A percentile compares a stretch with the other conserved stretches of the same genome.
phyloP scores from a whole-genome alignment of 2,329 filamentous ascomycete species.

The Cladosporium sp. region DNA sequence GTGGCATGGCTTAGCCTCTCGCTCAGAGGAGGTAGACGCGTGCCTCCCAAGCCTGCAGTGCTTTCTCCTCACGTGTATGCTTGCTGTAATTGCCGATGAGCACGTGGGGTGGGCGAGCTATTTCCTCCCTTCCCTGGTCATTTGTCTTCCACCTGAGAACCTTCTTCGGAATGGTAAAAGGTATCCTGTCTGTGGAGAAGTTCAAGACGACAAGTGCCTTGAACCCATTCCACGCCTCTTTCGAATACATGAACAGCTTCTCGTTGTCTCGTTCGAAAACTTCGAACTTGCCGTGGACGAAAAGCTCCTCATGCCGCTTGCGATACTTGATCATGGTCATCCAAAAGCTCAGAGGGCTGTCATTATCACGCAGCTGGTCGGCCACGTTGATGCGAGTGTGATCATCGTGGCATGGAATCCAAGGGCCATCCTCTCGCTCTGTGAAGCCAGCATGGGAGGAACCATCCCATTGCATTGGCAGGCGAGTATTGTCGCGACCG shows the following conservation, averaged over 20 bases:
- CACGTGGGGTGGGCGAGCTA: slow-evolving; percentile 1
- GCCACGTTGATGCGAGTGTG: slow-evolving; percentile 60
- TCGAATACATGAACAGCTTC: slow-evolving; percentile 50
- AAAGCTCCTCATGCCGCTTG: slow-evolving; percentile 58
- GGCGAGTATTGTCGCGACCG: slow-evolving; percentile 65
- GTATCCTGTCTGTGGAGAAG: slow-evolving; percentile 29
- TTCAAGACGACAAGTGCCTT: slow-evolving; percentile 37
- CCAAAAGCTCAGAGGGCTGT: slow-evolving; percentile 62
- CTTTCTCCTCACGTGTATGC: slow-evolving; percentile 20
- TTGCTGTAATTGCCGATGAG: slow-evolving; percentile 44
- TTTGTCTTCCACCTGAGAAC: background rate
- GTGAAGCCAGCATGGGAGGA: slow-evolving; percentile 63
- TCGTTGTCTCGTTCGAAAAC: slow-evolving; percentile 49
- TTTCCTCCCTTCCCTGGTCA: slow-evolving; percentile 14
- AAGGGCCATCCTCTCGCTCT: slow-evolving; percentile 48
- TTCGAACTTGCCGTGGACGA: slow-evolving; percentile 65
- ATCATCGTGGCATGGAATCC: slow-evolving; percentile 67
- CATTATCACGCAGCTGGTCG: slow-evolving; percentile 44
- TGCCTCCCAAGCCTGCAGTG: slow-evolving; percentile 35
- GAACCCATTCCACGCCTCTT: slow-evolving; percentile 28
- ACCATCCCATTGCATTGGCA: slow-evolving; percentile 67
- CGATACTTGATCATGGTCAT: slow-evolving; percentile 49
- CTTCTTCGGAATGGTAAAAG: slow-evolving; percentile 9
- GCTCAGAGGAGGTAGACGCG: slow-evolving; percentile 32
- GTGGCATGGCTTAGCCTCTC: slow-evolving; percentile 3